Base-by-base conservation (phyloP, 306 rosid genomes). In the Canavalia ensiformis region DNA sequence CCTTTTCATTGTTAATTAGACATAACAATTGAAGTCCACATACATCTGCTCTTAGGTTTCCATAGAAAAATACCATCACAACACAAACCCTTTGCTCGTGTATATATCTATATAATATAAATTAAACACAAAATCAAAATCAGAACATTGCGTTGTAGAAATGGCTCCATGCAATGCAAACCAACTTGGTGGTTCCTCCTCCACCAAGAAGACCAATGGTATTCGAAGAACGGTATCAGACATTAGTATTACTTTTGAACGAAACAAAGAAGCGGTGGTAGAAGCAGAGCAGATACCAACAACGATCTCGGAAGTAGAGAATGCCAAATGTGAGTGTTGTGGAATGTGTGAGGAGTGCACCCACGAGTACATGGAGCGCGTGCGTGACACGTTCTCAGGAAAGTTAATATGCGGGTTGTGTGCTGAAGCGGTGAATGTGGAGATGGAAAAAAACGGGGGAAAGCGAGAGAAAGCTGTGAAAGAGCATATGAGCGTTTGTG, bases 261-360 rank as follows among this genome's bases (percentile, higher is more conserved):
- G 79, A 29, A 68, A 57, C 67, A 71, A 80, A 78, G 75, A 82
- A 72, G 76, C 28, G 76, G 1, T 25, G 76, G 0, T 77, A 0
- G 7, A 30, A 30, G 68, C 34, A 34, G 25, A 18, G 0, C 25
- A 18, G 25, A 18, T 18, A 18, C 25, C 25, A 18, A 59, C 25
- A 31, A 63, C 10, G 2, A 6, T 83, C 30, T 72, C 77, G 0
- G 90, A 85, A 60, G 88, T 74, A 2, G 88, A 86, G 33, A 81
- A 70, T 10, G 92, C 85, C 3, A 72, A 73, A n/a, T 90, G 97
- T 46, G 94, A 91, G 88, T 91, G 97, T 50, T 91, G 97, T 4
- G 94, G 84, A 64, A 71, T 88, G 90, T 82, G 77, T 0, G 97
- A 91, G 59, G 92, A 91, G 76, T 90, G 89, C 90, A 88, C 86